A percentile compares a stretch with the other conserved stretches of the same genome.
These are phyloP conservation scores for Clarireedia paspali DNA, from an alignment of 2,329 filamentous ascomycete genomes.

Conservation along the genomic window DNA sequence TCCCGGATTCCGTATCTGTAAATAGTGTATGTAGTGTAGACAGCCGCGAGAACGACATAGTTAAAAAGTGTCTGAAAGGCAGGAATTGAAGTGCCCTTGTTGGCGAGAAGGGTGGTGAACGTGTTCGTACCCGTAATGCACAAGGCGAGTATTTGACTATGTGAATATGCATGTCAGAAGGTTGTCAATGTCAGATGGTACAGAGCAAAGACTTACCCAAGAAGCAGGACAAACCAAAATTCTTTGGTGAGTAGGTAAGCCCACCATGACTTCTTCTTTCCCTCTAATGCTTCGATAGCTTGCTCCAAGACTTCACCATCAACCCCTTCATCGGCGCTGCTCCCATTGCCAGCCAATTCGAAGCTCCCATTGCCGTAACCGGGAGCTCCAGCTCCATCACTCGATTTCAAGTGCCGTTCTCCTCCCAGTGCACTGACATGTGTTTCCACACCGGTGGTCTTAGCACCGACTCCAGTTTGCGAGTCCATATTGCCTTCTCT, in stretches of 20 bases:
- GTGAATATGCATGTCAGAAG: not conserved
- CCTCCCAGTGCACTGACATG: constrained; percentile 5
- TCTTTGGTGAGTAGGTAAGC: constrained; percentile 76
- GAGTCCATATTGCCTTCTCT: constrained; percentile 5
- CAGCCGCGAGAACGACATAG: constrained; percentile 73
- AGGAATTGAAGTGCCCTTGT: constrained; percentile 68
- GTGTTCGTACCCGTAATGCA: constrained; percentile 93
- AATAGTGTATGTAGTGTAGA: constrained; percentile 76
- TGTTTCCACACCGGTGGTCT: constrained; percentile 17
- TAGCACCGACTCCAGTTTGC: constrained; percentile 2
- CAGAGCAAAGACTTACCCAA: constrained; percentile 48
- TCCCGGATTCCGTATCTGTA: constrained; percentile 69
- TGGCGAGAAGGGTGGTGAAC: constrained; percentile 67
- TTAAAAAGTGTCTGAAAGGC: constrained; percentile 96
- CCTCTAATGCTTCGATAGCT: constrained; percentile 49
- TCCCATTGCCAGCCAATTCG: constrained; percentile 10
- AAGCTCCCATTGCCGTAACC: constrained; percentile 9
- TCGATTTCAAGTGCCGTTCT: constrained; percentile 18
- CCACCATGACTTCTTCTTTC: constrained; percentile 50
- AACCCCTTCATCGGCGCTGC: constrained; percentile 8
- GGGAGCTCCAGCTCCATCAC: constrained; percentile 18
- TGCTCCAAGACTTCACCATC: constrained; percentile 22
- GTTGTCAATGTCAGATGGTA: constrained; percentile 8
- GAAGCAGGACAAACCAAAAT: constrained; percentile 75
- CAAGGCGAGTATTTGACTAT: constrained; percentile 70